Evolutionary conservation across 805 yeast genomes (phyloP), one percentile per base, ranked within the genome.

Genomic region (Lipomyces yamanashiensis): DNA sequence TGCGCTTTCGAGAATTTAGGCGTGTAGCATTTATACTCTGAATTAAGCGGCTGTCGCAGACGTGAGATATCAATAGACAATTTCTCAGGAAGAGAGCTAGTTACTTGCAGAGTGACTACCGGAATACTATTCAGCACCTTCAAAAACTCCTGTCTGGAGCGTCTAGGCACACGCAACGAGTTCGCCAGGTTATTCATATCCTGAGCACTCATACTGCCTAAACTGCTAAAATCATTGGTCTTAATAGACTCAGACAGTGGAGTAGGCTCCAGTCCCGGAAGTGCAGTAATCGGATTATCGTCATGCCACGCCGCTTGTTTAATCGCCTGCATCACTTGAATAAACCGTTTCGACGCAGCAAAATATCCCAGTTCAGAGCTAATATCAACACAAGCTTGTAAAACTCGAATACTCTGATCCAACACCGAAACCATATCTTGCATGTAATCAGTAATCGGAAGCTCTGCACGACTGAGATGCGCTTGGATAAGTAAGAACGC

Each of bases 361-460:
- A 87, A 78, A 70, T 85, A 87, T 0, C 97, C 97, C 69, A 86
- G 72, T 70, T 93, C 98, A 1, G 97, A 85, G 0, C 95, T 86
- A 21, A 90, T 90, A 76, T 95, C 99, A 63, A 93, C 87, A 69
- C 84, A 88, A 0, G 98, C 98, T 74, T 95, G 99, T 59, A 92
- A 77, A 67, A 95, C 88, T 83, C 99, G 96, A 72, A 95, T 79
- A 7, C 96, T 86, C 77, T 95, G 99, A 73, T 96, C 99, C 62
- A 95, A 78, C 9, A 95, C 96, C 0, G 98, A 87, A 13, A 92
- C 85, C 0, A 97, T 92, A 75, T 95, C 99, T 73, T 93, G 98
- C 9, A 88, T 81, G 74, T 95, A 95, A 79, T 95, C 99, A 0
- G 96, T 96, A 72, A 95, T 90, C 1, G 98, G 99, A 54, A 95